Evolutionary conservation across 331 rosid genomes (phyloP), one percentile per base, ranked within the genome.

Genomic region (Erythrophleum ivorense): DNA sequence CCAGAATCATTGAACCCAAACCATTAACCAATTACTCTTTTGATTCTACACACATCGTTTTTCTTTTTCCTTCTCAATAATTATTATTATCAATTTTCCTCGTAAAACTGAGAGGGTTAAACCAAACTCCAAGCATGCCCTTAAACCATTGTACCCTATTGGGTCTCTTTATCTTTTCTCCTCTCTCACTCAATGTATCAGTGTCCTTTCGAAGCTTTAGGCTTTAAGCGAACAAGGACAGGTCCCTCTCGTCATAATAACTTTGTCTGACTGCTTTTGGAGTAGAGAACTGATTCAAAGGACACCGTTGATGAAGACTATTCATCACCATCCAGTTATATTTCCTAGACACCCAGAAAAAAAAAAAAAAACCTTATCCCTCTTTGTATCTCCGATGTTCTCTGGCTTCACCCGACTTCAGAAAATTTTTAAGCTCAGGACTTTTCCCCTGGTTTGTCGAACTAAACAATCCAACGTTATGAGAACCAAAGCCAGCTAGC

Each of bases 221-320:
- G 73, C 73, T 41, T 68, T 43, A 68, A 24, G 81, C 86, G 78
- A 81, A 65, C 55, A 85, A 91, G 84, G 99, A 89, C 78, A 85
- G 88, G 99, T 93, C 94, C 90, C 88, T 88, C 88, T 92, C 97
- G 84, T 85, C 79, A 93, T 93, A 86, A 93, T 89, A 88, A 88
- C 93, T 79, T 81, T 86, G 94, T 92, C 98, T 91, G 97, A 95
- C 99, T 91, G 94, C 95, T 88, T 93, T 93, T 85, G 86, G 92
- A 55, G 54, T 80, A 75, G 90, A 89, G 94, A 90, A 92, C 97
- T 88, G 97, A 95, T 93, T 91, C 98, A 82, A 95, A 92, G 98
- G 97, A 93, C 98, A 82, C 90, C 81, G 49, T 84, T 88, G 98
- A 95, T 57, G 31, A 83, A 34, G 99, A 92, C 99, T 80, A 91